Conservation (phyloP, 345 rosid species). For the Luvunga scandens region DNA sequence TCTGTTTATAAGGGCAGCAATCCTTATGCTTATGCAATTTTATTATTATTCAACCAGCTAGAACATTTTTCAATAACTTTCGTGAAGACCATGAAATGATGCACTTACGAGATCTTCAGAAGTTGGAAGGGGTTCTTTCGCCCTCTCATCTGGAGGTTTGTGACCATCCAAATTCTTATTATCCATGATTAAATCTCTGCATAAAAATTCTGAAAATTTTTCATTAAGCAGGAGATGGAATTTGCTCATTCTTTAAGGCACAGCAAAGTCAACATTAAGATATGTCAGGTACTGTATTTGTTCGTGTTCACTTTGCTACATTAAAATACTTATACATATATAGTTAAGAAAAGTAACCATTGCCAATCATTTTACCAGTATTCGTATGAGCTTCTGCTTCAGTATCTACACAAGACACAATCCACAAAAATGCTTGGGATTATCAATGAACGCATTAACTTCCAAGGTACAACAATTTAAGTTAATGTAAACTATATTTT, state of each 20-base stretch:
- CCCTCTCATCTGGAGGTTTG: constrained; percentile 93
- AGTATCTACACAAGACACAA: constrained; percentile 76
- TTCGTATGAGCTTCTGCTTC: constrained; percentile 88
- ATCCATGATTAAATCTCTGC: neutral
- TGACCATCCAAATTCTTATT: constrained; percentile 2
- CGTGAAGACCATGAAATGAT: constrained; percentile 88
- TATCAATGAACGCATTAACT: constrained; percentile 81
- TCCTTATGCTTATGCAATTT: constrained; percentile 7
- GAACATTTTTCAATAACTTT: constrained; percentile 68
- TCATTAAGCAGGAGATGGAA: constrained; percentile 80
- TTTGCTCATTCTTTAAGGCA: constrained; percentile 86
- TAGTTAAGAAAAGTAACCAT: neutral
- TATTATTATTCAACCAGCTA: constrained; percentile 43
- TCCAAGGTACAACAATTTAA: constrained; percentile 56
- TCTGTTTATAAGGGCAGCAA: neutral
- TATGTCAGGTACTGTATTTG: constrained; percentile 65
- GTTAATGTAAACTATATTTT: neutral
- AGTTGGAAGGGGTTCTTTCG: constrained; percentile 86
- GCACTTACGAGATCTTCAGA: constrained; percentile 89
- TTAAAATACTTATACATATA: neutral
- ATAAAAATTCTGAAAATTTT: neutral
- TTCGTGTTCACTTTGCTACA: neutral
- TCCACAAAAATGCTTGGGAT: constrained; percentile 86
- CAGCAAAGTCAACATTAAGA: constrained; percentile 82
- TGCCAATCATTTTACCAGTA: constrained; percentile 53